Conservation (phyloP, 139 green algal species). For the Closterium sp. region DNA sequence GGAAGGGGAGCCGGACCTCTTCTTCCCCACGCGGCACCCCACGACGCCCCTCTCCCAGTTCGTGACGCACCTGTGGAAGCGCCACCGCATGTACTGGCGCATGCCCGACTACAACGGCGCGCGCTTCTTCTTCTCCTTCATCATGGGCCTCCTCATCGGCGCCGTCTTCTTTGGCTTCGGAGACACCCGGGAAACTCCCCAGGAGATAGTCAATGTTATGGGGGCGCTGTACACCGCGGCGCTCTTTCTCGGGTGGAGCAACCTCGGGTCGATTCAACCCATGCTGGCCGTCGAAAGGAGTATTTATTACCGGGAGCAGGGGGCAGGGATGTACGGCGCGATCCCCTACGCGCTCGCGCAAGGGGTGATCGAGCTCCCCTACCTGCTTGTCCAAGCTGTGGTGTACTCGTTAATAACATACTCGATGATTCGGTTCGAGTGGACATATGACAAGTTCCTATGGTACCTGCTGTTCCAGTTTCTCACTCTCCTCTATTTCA, state of each 20-base stretch:
- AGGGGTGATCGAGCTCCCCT: slow-evolving; percentile 55
- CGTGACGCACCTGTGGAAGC: slow-evolving; percentile 2
- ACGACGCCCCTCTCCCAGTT: background rate
- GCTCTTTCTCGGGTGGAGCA: slow-evolving; percentile 60
- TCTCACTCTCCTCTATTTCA: slow-evolving; percentile 32
- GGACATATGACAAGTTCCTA: slow-evolving; percentile 18
- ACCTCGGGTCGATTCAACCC: slow-evolving; percentile 50
- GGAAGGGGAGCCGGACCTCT: background rate
- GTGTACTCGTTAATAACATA: slow-evolving; percentile 46
- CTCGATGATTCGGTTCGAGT: slow-evolving; percentile 33
- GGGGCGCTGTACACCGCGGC: slow-evolving; percentile 55
- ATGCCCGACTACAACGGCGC: slow-evolving; percentile 24
- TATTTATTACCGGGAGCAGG: slow-evolving; percentile 53
- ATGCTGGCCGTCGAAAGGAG: slow-evolving; percentile 44
- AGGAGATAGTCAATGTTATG: slow-evolving; percentile 45
- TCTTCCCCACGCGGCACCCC: background rate
- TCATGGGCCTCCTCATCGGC: slow-evolving; percentile 39
- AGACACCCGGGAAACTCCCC: background rate
- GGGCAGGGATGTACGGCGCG: slow-evolving; percentile 53
- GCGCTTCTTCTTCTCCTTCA: too few species aligned
- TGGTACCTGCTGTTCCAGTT: slow-evolving; percentile 32
- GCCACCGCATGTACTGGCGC: slow-evolving; percentile 13
- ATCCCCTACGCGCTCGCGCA: slow-evolving; percentile 54
- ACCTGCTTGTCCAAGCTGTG: slow-evolving; percentile 53
- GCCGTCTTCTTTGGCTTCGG: slow-evolving; percentile 29